Base-by-base conservation (phyloP, 306 rosid species). In the Urtica urens region DNA sequence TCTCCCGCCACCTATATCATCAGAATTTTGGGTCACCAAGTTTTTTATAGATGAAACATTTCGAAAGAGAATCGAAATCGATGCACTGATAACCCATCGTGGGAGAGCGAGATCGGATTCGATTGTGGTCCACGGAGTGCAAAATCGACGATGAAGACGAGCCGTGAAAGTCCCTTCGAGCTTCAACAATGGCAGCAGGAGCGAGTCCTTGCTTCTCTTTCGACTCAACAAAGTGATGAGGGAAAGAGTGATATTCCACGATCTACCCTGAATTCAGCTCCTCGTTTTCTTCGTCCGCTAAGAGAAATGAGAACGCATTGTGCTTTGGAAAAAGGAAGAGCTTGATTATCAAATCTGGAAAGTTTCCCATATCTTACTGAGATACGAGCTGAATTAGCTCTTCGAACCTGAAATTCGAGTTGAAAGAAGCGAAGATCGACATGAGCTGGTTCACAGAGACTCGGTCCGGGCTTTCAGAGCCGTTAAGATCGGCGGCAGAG, bases 181-280 rank as follows among this genome's bases (percentile, higher is more conserved):
- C 75, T 60, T 65, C 69, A 17, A 92, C 81, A 0, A 92, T 76
- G 23, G 94, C 96, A 9, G 99, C 99, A 0, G 99, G 88, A 69
- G 99, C 93, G 34, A 92, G 82, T 39, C 99, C 99, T 0, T 77
- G 52, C 44, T 74, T 62, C 52, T 85, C 78, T 64, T 78, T 85
- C 13, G 73, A 70, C 33, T 82, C 94, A 21, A 67, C 11, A 13
- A 77, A 92, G 73, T 77, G 99, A 58, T 82, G 87, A 0, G 94
- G 96, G 51, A 92, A 92, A 30, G 88, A 82, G 58, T 85, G 99
- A 19, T 94, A 92, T 41, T 85, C 79, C 55, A 92, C 94, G 2
- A 68, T 69, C 65, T 82, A 94, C 26, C 84, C 72, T 50, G 80
- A 75, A 75, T 82, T 78, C 75, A 92, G 40, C 44, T 92, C 99